Evolutionary conservation across 2,329 filamentous ascomycete genomes (phyloP).

Genomic region (Claviceps purpurea): DNA sequence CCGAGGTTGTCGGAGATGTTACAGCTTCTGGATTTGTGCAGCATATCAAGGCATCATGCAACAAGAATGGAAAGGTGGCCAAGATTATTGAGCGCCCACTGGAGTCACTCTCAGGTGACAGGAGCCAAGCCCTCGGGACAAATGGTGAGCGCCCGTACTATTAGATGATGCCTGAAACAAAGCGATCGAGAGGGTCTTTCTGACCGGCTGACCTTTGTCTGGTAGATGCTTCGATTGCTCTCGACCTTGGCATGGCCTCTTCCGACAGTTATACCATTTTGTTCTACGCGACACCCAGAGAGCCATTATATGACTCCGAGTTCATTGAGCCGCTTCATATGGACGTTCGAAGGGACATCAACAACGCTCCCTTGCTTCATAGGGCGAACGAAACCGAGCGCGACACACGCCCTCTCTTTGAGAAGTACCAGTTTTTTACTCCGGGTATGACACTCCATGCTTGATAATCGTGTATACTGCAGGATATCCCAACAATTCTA

Average conservation of each 20-base stretch:
- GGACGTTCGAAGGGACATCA: slow-evolving; percentile 55
- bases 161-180: not conserved
- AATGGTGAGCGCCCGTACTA: slow-evolving; percentile 27
- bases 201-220: not conserved
- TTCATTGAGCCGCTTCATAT: slow-evolving; percentile 51
- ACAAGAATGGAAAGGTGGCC: slow-evolving; percentile 21
- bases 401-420: slow-evolving; percentile 52
- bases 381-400: slow-evolving; percentile 25
- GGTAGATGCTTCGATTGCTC: slow-evolving; percentile 38
- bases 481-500: slow-evolving; percentile 3
- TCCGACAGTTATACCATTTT: slow-evolving; percentile 56
- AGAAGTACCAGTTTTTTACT: slow-evolving; percentile 89
- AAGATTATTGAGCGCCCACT: slow-evolving; percentile 28
- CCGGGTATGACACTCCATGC: slow-evolving; percentile 43
- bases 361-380: slow-evolving; percentile 16
- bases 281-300: slow-evolving; percentile 52
- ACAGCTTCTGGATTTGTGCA: slow-evolving; percentile 26
- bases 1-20: slow-evolving; percentile 43
- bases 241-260: slow-evolving; percentile 27
- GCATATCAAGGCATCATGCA: slow-evolving; percentile 35
- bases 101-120: slow-evolving; percentile 24
- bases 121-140: slow-evolving; percentile 31
- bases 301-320: slow-evolving; percentile 49
- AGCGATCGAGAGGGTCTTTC: not conserved
- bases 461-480: not conserved